phyloP scores from a whole-genome alignment of 1,284 basidiomycete species.

The Ceratobasidium sp. region DNA sequence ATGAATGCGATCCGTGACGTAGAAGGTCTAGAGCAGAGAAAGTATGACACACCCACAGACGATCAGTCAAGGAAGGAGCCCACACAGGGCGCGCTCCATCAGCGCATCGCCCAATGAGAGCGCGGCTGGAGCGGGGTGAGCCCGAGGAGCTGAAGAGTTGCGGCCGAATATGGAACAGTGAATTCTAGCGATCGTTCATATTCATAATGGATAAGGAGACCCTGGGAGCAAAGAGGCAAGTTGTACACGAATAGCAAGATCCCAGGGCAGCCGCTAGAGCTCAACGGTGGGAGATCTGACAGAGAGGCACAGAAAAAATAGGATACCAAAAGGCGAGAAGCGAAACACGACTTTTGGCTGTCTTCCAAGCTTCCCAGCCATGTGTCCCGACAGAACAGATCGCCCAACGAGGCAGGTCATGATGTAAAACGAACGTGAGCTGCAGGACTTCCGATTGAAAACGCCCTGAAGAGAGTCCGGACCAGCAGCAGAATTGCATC shows the following conservation, averaged over 20 bases:
- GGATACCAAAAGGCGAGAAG: slow-evolving; percentile 32
- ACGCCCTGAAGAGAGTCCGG: neutral
- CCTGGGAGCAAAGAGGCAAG: neutral
- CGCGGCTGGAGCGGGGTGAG: neutral
- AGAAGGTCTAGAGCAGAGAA: slow-evolving; percentile 25
- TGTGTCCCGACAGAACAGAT: slow-evolving; percentile 31
- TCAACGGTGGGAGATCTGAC: neutral
- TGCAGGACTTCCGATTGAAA: slow-evolving; percentile 7
- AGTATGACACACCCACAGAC: slow-evolving; percentile 20
- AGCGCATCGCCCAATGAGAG: neutral
- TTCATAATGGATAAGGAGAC: too few relatives aligned
- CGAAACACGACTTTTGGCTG: slow-evolving; percentile 31
- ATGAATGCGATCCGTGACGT: slow-evolving; percentile 13
- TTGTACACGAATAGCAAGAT: neutral
- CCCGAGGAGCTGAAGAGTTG: neutral
- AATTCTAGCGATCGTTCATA: too few relatives aligned
- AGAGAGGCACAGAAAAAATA: slow-evolving; percentile 32
- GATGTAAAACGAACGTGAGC: slow-evolving; percentile 37
- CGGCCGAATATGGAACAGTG: too few relatives aligned
- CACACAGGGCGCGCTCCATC: slow-evolving; percentile 9
- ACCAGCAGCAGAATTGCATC: slow-evolving; percentile 4
- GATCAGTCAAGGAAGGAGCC: slow-evolving; percentile 39
- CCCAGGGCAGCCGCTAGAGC: slow-evolving; percentile 9
- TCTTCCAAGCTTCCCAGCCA: slow-evolving; percentile 13
- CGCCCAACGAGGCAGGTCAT: slow-evolving; percentile 24